Percentiles rank a stretch among this genome's conserved stretches.
Evolutionary conservation across 75 land plant genomes (phyloP).

Genomic region (Larix kaempferi): DNA sequence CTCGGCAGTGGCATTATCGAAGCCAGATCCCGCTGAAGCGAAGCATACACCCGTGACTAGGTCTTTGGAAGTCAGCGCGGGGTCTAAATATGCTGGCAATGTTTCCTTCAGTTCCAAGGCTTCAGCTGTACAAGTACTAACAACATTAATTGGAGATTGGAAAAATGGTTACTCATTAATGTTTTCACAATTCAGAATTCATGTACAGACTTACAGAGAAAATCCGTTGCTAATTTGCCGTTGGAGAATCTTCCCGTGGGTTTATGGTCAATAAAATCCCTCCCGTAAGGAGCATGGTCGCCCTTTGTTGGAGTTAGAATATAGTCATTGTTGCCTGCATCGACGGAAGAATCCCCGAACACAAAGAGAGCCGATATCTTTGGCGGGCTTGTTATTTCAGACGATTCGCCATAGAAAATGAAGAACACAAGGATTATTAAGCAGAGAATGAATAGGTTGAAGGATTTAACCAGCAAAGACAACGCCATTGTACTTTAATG

Average conservation of each 20-base stretch:
- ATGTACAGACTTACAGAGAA: too few relatives aligned
- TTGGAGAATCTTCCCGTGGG: conserved; percentile 19
- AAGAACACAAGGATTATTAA: too few relatives aligned
- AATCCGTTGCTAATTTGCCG: neutral
- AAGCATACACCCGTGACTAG: conserved; percentile 49
- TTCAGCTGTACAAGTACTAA: conserved; percentile 12
- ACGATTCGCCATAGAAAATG: too few relatives aligned
- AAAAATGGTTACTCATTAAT: too few relatives aligned
- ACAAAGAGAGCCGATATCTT: neutral
- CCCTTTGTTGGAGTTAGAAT: conserved; percentile 10
- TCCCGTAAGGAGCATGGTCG: conserved; percentile 22
- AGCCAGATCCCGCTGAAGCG: conserved; percentile 58
- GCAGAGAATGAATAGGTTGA: too few relatives aligned
- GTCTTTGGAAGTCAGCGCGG: conserved; percentile 20
- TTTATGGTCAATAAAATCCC: conserved; percentile 13
- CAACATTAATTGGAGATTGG: too few relatives aligned
- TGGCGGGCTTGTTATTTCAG: too few relatives aligned
- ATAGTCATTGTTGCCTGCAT: conserved; percentile 17
- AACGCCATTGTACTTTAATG: too few relatives aligned
- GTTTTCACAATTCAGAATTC: too few relatives aligned
- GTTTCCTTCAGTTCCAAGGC: conserved; percentile 38
- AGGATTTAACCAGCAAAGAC: too few relatives aligned
- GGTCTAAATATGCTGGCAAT: conserved; percentile 52
- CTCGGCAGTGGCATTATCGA: conserved; percentile 33
- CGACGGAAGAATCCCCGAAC: conserved; percentile 23